phyloP scores from a whole-genome alignment of 139 green algal species.

The Trebouxia sp. region DNA sequence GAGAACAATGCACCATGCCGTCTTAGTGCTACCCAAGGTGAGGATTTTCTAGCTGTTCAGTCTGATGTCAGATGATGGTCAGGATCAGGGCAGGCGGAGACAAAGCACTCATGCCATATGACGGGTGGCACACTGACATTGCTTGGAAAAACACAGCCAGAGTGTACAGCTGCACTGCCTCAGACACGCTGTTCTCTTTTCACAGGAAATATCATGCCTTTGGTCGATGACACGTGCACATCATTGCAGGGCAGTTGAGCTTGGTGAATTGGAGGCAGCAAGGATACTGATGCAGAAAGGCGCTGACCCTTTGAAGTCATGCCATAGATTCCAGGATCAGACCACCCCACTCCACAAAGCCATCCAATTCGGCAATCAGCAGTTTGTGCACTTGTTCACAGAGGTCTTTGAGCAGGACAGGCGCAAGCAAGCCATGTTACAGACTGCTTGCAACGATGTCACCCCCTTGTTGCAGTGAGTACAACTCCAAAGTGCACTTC shows the following conservation, averaged over 20 bases:
- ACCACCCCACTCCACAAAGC: constrained; percentile 2
- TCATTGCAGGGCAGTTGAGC: background rate
- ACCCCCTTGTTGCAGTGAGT: constrained; percentile 3
- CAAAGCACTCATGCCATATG: too few relatives aligned
- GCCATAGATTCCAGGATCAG: background rate
- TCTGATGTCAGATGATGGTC: too few relatives aligned
- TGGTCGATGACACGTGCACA: too few relatives aligned
- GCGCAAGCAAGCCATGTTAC: background rate
- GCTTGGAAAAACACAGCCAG: too few relatives aligned
- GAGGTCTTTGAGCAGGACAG: background rate
- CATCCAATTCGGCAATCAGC: background rate
- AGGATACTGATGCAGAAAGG: background rate
- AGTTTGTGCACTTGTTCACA: background rate
- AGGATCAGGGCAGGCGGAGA: too few relatives aligned
- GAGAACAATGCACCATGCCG: too few relatives aligned
- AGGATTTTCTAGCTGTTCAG: too few relatives aligned
- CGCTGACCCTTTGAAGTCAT: background rate
- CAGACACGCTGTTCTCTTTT: background rate
- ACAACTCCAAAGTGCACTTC: background rate
- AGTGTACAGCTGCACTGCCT: background rate
- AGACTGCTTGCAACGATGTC: background rate
- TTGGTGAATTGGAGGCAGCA: background rate
- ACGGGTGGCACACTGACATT: too few relatives aligned
- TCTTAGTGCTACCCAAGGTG: too few relatives aligned
- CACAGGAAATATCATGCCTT: background rate